Evolutionary conservation across 768 basidiomycete genomes (phyloP).

Genomic region (Podaxis sp.): DNA sequence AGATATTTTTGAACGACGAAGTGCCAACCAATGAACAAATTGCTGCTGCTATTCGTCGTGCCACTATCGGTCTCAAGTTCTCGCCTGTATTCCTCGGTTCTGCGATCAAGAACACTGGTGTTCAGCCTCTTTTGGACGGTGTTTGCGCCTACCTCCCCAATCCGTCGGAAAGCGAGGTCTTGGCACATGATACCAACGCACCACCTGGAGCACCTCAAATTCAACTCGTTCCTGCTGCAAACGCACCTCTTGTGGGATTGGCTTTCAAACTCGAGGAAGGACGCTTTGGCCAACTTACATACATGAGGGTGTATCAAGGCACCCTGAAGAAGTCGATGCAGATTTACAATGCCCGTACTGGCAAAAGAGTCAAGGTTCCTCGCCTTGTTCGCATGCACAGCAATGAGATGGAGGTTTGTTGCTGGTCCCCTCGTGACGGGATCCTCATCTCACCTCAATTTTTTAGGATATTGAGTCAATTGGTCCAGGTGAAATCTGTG

Average conservation of each 20-base stretch:
- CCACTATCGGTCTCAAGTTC: conserved; percentile 87
- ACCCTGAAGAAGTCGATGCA: conserved; percentile 81
- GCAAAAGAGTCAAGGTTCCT: conserved; percentile 97
- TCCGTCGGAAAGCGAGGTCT: conserved; percentile 74
- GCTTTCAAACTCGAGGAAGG: conserved; percentile 99
- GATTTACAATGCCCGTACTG: conserved; percentile 91
- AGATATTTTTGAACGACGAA: conserved; percentile 85
- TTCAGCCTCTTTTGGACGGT: conserved; percentile 93
- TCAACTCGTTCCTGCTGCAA: conserved; percentile 76
- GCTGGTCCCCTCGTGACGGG: background rate
- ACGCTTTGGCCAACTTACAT: conserved; percentile 94
- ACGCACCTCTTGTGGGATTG: conserved; percentile 86
- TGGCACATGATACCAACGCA: conserved; percentile 81
- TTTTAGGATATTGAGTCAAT: conserved; percentile 85
- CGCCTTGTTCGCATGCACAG: conserved; percentile 96
- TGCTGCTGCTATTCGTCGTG: conserved; percentile 81
- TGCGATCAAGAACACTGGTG: conserved; percentile 95
- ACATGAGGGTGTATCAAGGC: conserved; percentile 98
- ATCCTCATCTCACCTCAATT: background rate
- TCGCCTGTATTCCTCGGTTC: conserved; percentile 97
- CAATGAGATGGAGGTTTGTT: conserved; percentile 94
- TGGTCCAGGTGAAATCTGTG: conserved; percentile 98
- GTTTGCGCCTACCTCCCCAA: conserved; percentile 94
- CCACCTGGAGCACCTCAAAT: conserved; percentile 65
- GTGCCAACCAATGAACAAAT: conserved; percentile 73